Conservation (phyloP, 1,139 yeast species). For the Blastobotrys arbuscula region DNA sequence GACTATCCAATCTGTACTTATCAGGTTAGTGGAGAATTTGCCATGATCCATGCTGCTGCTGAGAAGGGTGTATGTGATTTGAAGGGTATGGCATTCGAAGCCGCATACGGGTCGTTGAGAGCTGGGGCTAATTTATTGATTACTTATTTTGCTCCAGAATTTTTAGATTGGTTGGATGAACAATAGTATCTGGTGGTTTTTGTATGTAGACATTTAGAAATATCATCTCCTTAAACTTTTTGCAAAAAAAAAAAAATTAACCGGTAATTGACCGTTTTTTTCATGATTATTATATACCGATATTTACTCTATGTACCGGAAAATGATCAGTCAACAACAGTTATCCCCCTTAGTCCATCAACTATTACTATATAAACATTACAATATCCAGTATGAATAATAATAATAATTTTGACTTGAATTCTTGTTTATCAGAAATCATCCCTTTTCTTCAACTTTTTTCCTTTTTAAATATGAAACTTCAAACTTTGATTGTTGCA, state of each 20-base stretch:
- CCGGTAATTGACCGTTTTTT: neutral
- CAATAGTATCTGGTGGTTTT: neutral
- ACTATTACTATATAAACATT: no score
- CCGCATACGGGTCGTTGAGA: constrained; percentile 85
- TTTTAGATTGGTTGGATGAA: constrained; percentile 72
- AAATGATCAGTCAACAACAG: neutral
- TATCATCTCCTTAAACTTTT: no score
- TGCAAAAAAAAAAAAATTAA: no score
- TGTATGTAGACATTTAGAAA: no score
- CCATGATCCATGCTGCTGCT: constrained; percentile 98
- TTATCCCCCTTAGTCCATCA: neutral
- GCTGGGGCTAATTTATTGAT: constrained; percentile 95
- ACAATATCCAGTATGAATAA: neutral
- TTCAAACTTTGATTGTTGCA: neutral
- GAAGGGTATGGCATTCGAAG: constrained; percentile 83
- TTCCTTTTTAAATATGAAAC: neutral
- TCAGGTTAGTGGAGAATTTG: constrained; percentile 96
- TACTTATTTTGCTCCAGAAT: constrained; percentile 92
- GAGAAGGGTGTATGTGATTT: constrained; percentile 90
- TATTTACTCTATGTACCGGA: neutral
- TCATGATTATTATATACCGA: neutral
- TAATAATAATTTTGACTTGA: neutral
- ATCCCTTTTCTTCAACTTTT: neutral
- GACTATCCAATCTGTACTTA: constrained; percentile 92
- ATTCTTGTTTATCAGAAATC: no score